Evolutionary conservation across 75 land plant species (phyloP), one percentile per base, ranked within the genome.

Genomic region (Pinus taeda): DNA sequence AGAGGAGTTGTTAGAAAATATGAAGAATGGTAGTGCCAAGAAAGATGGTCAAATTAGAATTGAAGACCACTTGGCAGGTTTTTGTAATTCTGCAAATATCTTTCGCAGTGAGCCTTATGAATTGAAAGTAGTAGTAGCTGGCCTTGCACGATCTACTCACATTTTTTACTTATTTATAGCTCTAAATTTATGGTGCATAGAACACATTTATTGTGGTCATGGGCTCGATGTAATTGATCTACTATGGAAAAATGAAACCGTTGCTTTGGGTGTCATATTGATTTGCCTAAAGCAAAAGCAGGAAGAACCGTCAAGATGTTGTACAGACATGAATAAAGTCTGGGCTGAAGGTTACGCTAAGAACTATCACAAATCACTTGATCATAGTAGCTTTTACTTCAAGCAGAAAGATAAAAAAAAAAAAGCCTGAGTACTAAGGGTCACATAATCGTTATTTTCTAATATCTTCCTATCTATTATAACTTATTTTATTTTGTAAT

Each of bases 311-410:
- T 72, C 86, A 3, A 90, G 81, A 64, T 90, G 94, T 77, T 88
- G 95, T 69, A 53, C 79, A n/a, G 99, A 96, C 59, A 94, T 94
- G 86, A 94, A 94, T 76, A 96, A 76, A 76, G 92, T 94, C 17
- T 96, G 99, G 99, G 95, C 97, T 57, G 99, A 96, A 81, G 87
- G 92, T 4, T 92, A 94, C 78, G 76, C 97, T 18, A 94, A 92
- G 81, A 96, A 96, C 77, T 92, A 92, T 81, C 93, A 96, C 77
- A 94, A 96, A 75, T 95, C 97, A 17, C 90, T 96, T 79, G 99
- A 26, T 26, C 26, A 26, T 26, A 0, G 26, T 26, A 26, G 26
- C 0, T 26, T 26, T 26, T 26, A 26, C 87, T 96, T 96, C 81
- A 92, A 90, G 83, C 97, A 96, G 71, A 97, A 96, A 74, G 99